Evolutionary conservation across 1,139 yeast genomes (phyloP).

Genomic region (Hansenula anomala): DNA sequence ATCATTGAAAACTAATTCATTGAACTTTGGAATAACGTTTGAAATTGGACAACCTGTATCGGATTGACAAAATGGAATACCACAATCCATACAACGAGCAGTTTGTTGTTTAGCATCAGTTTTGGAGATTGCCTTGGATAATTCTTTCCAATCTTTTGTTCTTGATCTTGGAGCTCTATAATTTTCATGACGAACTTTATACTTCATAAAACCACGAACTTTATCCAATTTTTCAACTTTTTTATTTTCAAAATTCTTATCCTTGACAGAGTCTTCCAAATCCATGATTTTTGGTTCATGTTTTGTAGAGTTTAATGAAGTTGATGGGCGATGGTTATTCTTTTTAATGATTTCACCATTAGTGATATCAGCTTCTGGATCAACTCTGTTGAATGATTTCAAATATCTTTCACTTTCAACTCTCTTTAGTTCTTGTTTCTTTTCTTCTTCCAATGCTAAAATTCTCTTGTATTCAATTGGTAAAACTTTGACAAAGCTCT

Average conservation of each 20-base stretch:
- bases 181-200: conserved; percentile 82
- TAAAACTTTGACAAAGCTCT: conserved; percentile 88
- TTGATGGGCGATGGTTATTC: conserved; percentile 33
- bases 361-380: conserved; percentile 81
- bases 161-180: conserved; percentile 77
- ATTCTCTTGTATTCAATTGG: conserved; percentile 91
- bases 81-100: conserved; percentile 99
- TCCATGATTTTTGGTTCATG: conserved; percentile 84
- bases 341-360: conserved; percentile 67
- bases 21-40: conserved; percentile 96
- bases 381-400: conserved; percentile 61
- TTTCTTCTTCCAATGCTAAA: conserved; percentile 69
- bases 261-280: conserved; percentile 82
- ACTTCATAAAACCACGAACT: conserved; percentile 88
- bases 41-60: conserved; percentile 98
- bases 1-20: conserved; percentile 91
- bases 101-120: conserved; percentile 88
- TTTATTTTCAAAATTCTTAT: conserved; percentile 59
- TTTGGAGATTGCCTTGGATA: conserved; percentile 74
- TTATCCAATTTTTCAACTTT: conserved; percentile 65
- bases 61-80: conserved; percentile 97
- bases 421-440: conserved; percentile 58
- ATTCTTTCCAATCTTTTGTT: conserved; percentile 89
- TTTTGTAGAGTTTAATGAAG: conserved; percentile 37
- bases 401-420: conserved; percentile 53